phyloP scores from a whole-genome alignment of 2,329 filamentous ascomycete species.

The Sporothrix sp. region DNA sequence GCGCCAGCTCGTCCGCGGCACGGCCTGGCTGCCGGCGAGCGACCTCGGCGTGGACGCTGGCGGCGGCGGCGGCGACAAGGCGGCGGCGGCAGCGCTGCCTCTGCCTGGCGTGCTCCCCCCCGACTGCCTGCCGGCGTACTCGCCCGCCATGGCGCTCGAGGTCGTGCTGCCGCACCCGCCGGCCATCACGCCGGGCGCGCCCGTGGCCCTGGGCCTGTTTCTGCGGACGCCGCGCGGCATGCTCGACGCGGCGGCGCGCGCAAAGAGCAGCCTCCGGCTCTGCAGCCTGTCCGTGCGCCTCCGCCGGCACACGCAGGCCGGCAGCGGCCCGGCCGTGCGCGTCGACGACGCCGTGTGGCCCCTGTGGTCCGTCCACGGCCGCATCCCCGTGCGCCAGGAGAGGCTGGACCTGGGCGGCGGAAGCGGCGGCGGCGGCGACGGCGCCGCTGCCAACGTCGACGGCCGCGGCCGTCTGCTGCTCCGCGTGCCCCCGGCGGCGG shows the following conservation, averaged over 20 bases:
- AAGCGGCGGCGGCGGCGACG: neutral
- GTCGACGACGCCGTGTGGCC: constrained; percentile 2
- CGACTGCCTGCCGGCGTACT: constrained; percentile 9
- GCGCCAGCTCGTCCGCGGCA: constrained; percentile 4
- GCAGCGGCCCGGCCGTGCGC: neutral
- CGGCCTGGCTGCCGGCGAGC: constrained; percentile 1
- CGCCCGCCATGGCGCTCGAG: constrained; percentile 10
- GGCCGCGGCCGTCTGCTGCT: neutral
- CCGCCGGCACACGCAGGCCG: neutral
- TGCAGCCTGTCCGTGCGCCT: constrained; percentile 5
- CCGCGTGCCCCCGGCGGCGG: neutral
- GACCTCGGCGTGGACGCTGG: neutral
- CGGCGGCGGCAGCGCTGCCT: neutral
- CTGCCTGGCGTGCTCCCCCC: neutral
- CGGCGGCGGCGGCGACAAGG: neutral
- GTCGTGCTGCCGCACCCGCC: constrained; percentile 10
- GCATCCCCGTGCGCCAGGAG: constrained; percentile 4
- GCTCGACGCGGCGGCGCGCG: neutral
- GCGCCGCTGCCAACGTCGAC: neutral
- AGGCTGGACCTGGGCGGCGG: neutral
- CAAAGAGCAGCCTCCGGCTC: neutral
- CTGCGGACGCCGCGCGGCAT: constrained; percentile 1
- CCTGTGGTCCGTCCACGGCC: constrained; percentile 8
- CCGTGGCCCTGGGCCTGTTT: constrained; percentile 7
- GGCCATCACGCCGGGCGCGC: neutral